Conservation (phyloP, 805 yeast species). For the Saccharomycopsis babjevae region DNA sequence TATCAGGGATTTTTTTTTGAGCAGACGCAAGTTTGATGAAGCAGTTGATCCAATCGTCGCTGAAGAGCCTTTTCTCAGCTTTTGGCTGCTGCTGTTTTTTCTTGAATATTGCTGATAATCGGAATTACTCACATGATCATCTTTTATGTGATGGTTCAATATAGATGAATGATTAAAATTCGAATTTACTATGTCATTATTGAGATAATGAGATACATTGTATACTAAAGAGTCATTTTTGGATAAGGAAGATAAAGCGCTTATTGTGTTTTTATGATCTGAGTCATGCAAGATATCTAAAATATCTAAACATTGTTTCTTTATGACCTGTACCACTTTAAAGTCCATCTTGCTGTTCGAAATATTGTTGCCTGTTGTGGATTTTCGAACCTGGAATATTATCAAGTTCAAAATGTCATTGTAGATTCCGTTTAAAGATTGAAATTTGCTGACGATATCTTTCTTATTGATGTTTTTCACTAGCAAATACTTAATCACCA, state of each 20-base stretch:
- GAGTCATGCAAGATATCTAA: constrained; percentile 10
- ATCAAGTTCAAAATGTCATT: constrained; percentile 7
- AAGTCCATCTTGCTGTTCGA: constrained; percentile 1
- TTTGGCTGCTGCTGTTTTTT: neutral
- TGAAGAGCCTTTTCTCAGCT: neutral
- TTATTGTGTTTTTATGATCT: neutral
- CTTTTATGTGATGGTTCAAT: neutral
- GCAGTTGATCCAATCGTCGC: neutral
- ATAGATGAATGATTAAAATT: constrained; percentile 14
- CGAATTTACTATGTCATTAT: constrained; percentile 11
- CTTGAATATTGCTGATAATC: neutral
- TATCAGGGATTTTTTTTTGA: neutral
- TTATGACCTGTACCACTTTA: constrained; percentile 9
- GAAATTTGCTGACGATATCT: neutral
- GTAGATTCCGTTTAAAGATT: constrained; percentile 7
- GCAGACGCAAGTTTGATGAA: neutral
- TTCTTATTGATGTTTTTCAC: constrained; percentile 3
- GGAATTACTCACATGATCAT: neutral
- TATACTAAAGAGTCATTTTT: neutral
- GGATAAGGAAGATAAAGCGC: neutral
- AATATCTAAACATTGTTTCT: constrained; percentile 12
- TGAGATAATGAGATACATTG: constrained; percentile 8
- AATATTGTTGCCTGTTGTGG: neutral
- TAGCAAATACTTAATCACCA: constrained; percentile 9
- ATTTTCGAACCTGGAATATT: neutral